Evolutionary conservation across 73 alveolate genomes (phyloP).

Genomic region (Symbiodinium natans): DNA sequence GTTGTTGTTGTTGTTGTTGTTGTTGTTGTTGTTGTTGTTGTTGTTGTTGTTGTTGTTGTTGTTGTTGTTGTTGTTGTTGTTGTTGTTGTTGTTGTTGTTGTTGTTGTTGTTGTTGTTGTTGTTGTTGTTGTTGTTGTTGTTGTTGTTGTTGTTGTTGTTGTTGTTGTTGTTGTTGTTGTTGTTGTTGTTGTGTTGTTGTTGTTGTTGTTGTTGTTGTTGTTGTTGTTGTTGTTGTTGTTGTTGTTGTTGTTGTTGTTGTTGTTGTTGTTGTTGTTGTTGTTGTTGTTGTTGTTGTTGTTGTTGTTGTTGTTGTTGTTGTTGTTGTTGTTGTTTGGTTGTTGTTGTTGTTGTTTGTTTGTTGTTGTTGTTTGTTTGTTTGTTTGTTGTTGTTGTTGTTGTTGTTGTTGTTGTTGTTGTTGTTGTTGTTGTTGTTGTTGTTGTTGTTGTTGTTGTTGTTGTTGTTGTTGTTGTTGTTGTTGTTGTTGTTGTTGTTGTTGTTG

Average conservation of each 20-base stretch:
- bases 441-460: background rate
- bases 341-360: too few species aligned
- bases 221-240: background rate
- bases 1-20: background rate
- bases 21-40: background rate
- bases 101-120: background rate
- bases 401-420: background rate
- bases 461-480: background rate
- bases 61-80: background rate
- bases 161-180: background rate
- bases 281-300: background rate
- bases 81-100: slow-evolving; percentile 12
- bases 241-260: background rate
- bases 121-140: slow-evolving; percentile 5
- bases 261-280: background rate
- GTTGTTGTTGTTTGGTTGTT: slow-evolving; percentile 2
- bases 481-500: background rate
- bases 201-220: background rate
- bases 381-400: too few species aligned
- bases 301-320: background rate
- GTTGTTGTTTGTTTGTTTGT: too few species aligned
- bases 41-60: background rate
- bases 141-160: background rate
- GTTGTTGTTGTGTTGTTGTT: background rate
- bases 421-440: background rate